Percentiles rank a stretch among this genome's conserved stretches.
phyloP scores from a whole-genome alignment of 2,329 filamentous ascomycete genomes.

The Talaromyces amestolkiae region DNA sequence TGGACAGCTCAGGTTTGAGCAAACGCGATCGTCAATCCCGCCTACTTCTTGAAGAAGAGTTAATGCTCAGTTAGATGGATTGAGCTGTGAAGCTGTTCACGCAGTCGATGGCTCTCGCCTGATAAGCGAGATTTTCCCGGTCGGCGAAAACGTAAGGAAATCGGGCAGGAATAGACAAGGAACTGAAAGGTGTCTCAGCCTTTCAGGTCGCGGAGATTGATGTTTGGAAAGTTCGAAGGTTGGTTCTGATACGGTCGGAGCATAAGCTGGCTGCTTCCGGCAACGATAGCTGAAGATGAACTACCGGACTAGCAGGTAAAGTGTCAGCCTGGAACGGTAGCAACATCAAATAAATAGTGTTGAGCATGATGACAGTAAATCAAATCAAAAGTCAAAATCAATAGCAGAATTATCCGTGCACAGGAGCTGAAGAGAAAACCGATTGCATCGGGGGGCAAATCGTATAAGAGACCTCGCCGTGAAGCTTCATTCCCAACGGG shows the following conservation, averaged over 20 bases:
- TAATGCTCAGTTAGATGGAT: slow-evolving; percentile 13
- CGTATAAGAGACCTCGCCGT: background rate
- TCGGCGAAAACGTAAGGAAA: slow-evolving; percentile 30
- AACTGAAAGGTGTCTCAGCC: background rate
- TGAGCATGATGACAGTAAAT: background rate
- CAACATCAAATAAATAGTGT: background rate
- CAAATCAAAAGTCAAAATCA: background rate
- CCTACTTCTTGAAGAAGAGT: background rate
- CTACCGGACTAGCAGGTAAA: background rate
- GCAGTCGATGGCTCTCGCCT: slow-evolving; percentile 23
- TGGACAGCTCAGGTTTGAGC: slow-evolving; percentile 31
- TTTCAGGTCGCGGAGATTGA: background rate
- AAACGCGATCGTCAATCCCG: slow-evolving; percentile 26
- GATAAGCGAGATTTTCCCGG: slow-evolving; percentile 21
- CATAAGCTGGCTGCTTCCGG: slow-evolving; percentile 14
- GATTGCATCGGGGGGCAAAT: slow-evolving; percentile 3
- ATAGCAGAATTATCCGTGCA: background rate
- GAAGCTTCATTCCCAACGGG: slow-evolving; percentile 3
- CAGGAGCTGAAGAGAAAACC: background rate
- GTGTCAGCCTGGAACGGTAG: slow-evolving; percentile 6
- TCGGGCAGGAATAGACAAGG: slow-evolving; percentile 27
- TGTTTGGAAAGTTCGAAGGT: background rate
- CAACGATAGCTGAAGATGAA: slow-evolving; percentile 5
- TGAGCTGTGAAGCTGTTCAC: slow-evolving; percentile 22
- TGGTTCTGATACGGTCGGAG: slow-evolving; percentile 10